phyloP scores from a whole-genome alignment of 305 asterid species.

The Fraxinus ornus region DNA sequence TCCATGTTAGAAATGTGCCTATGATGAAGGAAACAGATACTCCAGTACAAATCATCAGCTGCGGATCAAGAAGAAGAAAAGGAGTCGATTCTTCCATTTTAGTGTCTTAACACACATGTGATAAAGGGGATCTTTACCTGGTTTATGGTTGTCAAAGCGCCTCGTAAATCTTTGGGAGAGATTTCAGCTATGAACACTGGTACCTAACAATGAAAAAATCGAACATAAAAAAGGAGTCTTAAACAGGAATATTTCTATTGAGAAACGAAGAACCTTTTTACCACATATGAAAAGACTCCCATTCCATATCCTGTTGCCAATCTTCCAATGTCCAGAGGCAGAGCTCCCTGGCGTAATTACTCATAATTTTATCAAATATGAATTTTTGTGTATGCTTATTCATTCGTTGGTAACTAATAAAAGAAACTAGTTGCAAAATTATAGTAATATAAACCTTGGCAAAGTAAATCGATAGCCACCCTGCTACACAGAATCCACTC shows the following conservation, averaged over 20 bases:
- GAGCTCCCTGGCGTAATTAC: constrained; percentile 41
- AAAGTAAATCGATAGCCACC: constrained; percentile 88
- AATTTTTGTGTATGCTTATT: neutral
- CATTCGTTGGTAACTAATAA: neutral
- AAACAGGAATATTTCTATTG: neutral
- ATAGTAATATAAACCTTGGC: constrained; percentile 51
- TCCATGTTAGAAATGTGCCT: constrained; percentile 81
- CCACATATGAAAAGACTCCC: constrained; percentile 97
- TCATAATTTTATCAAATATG: constrained; percentile 13
- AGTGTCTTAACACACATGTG: neutral
- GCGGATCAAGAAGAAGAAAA: constrained; percentile 22
- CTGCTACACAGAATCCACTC: constrained; percentile 65
- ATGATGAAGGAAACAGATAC: constrained; percentile 85
- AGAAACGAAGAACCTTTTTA: constrained; percentile 19
- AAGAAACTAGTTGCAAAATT: neutral
- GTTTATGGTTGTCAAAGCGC: constrained; percentile 79
- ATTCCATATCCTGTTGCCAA: constrained; percentile 94
- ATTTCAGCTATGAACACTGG: constrained; percentile 94
- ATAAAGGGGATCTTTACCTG: constrained; percentile 47
- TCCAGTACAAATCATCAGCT: constrained; percentile 90
- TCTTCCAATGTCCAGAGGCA: constrained; percentile 78
- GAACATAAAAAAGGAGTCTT: neutral
- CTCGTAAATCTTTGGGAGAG: constrained; percentile 84
- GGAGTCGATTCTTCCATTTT: neutral
- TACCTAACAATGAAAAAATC: constrained; percentile 42